Base-by-base conservation (phyloP, 2,329 filamentous ascomycete species). In the Lecanicillium sp. region DNA sequence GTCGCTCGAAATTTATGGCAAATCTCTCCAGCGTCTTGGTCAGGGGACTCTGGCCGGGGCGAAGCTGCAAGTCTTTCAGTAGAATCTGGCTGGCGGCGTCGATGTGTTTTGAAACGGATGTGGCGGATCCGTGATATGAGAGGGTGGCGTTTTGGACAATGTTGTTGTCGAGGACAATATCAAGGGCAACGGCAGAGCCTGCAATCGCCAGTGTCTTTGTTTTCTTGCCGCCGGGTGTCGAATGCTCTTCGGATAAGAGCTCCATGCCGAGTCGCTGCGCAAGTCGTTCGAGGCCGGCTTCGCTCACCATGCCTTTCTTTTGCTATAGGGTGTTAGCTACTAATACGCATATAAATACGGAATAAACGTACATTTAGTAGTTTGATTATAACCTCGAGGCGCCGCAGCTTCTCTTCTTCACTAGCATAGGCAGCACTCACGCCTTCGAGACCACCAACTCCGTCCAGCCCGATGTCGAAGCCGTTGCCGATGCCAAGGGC, bases 11-110 rank as follows among this genome's bases (percentile, higher is more conserved):
- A 59, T 90, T 90, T 26, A 71, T 71, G 0, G 84, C 79, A 58
- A 93, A 93, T 11, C 71, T 70, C 51, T 86, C 82, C 23, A 93
- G 69, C 8, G 74, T 81, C 58, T 87, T 85, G 38, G 84, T 87
- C 51, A 89, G 69, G 19, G 82, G 77, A 54, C 78, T 80, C 56
- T 85, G 77, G 10, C 73, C 72, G 0, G 77, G 74, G 1, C 66
- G 67, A 4, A 85, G 75, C 49, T 75, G 75, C 24, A 93, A 68
- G 60, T 88, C 83, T 12, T 73, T 67, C 20, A 83, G 68, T 5
- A 93, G 68, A 8, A 91, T 84, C 44, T 77, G 72, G 9, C 78
- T 79, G 2, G 84, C 86, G 17, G 75, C 74, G 19, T 74, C 75
- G 39, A 76, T 77, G 60, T 83, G 79, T 54, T 73, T 79, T 40